phyloP scores from a whole-genome alignment of 306 rosid species.

The Inga laurina region DNA sequence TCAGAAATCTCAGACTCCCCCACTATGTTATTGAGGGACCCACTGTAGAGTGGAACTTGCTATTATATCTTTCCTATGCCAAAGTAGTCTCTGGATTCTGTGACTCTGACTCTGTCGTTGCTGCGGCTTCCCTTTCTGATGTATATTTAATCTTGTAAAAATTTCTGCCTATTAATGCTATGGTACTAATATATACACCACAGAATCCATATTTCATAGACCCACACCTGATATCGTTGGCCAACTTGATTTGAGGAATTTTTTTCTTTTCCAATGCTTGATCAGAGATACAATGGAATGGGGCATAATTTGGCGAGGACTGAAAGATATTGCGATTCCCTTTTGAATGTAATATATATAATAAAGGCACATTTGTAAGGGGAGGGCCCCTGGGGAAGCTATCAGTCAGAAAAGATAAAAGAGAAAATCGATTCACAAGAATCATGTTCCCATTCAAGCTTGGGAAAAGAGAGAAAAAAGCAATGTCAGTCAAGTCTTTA shows the following conservation, averaged over 20 bases:
- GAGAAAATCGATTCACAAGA: constrained; percentile 27
- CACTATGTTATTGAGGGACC: constrained; percentile 19
- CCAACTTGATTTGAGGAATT: constrained; percentile 37
- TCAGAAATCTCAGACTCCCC: neutral
- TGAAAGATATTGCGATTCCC: too few species aligned
- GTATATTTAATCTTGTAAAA: constrained; percentile 4
- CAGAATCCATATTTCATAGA: neutral
- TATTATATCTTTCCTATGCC: neutral
- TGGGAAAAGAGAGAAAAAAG: constrained; percentile 12
- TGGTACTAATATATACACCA: constrained; percentile 5
- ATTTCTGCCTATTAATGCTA: constrained; percentile 6
- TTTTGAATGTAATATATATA: too few species aligned
- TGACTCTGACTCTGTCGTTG: neutral
- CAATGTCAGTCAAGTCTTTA: neutral
- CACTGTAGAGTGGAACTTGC: constrained; percentile 16
- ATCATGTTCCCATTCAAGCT: constrained; percentile 28
- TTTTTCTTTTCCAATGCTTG: neutral
- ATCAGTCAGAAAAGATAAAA: constrained; percentile 8
- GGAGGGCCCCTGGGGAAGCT: constrained; percentile 30
- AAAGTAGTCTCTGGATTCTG: constrained; percentile 35
- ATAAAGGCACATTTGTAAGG: constrained; percentile 8
- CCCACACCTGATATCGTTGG: constrained; percentile 33
- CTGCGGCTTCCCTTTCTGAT: neutral
- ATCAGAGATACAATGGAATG: neutral
- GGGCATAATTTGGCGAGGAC: constrained; percentile 1